Evolutionary conservation across 768 basidiomycete species (phyloP).

Genomic region (Holtermanniella nyarrowii): DNA sequence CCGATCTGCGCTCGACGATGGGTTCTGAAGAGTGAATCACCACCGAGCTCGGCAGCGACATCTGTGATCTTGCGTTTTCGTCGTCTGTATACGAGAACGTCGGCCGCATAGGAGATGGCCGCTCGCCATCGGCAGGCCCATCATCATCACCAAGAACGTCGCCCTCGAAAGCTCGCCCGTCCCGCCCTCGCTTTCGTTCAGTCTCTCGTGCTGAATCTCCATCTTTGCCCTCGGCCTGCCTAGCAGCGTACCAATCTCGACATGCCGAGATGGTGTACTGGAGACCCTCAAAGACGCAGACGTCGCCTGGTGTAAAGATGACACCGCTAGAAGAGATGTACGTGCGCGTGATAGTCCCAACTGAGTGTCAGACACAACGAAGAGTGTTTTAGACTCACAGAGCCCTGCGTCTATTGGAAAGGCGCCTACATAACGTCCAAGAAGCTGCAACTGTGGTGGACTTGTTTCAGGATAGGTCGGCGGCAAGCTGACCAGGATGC

Average conservation of each 20-base stretch:
- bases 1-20: constrained; percentile 73
- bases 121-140: not conserved
- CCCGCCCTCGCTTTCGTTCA: constrained; percentile 7
- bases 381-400: constrained; percentile 24
- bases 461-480: constrained; percentile 36
- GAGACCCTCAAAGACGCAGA: constrained; percentile 41
- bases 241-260: constrained; percentile 27
- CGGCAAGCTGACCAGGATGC: constrained; percentile 36
- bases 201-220: constrained; percentile 21
- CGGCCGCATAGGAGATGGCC: constrained; percentile 14
- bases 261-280: constrained; percentile 25
- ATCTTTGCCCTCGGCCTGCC: constrained; percentile 11
- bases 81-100: constrained; percentile 17
- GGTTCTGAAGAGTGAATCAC: constrained; percentile 63
- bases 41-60: constrained; percentile 53
- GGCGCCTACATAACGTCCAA: constrained; percentile 38
- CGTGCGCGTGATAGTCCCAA: constrained; percentile 39
- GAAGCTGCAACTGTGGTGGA: constrained; percentile 40
- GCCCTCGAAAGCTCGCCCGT: constrained; percentile 3
- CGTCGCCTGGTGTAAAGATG: constrained; percentile 35
- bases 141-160: not conserved
- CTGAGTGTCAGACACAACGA: constrained; percentile 12
- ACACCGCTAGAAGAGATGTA: constrained; percentile 38
- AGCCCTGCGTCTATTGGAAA: constrained; percentile 38
- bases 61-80: constrained; percentile 4